Conservation (phyloP, 352 stramenopile genomes). For the Globisporangium polare region DNA sequence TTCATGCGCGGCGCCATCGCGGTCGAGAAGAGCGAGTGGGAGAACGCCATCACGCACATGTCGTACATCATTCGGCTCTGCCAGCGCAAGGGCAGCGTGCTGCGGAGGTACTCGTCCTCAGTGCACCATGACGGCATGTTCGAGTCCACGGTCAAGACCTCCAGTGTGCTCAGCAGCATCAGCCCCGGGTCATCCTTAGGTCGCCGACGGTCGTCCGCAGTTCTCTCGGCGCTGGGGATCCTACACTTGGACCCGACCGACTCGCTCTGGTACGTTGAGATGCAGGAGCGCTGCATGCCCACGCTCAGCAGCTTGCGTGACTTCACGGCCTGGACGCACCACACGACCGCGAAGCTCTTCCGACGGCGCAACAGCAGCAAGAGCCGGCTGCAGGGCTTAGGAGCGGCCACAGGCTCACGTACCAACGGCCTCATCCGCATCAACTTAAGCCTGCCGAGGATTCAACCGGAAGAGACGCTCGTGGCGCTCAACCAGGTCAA, state of each 20-base stretch:
- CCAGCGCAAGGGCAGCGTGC: slow-evolving; percentile 53
- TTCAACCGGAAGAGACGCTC: slow-evolving; percentile 56
- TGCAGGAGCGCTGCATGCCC: slow-evolving; percentile 37
- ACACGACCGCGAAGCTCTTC: neutral
- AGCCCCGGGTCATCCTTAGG: neutral
- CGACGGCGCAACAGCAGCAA: neutral
- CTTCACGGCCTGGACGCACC: slow-evolving; percentile 25
- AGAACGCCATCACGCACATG: slow-evolving; percentile 56
- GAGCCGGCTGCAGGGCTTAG: neutral
- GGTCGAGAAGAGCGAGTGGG: slow-evolving; percentile 71
- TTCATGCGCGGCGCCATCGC: slow-evolving; percentile 69
- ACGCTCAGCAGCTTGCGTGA: slow-evolving; percentile 37
- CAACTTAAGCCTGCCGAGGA: slow-evolving; percentile 15
- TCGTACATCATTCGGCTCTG: slow-evolving; percentile 58
- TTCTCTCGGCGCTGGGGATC: neutral
- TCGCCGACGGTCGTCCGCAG: neutral
- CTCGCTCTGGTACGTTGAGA: slow-evolving; percentile 17
- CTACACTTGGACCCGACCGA: slow-evolving; percentile 10
- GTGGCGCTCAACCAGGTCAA: slow-evolving; percentile 50
- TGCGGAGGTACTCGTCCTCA: slow-evolving; percentile 49
- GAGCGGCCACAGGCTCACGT: neutral
- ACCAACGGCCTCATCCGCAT: slow-evolving; percentile 8
- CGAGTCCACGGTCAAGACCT: slow-evolving; percentile 23
- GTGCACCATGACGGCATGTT: slow-evolving; percentile 27
- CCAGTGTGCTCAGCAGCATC: slow-evolving; percentile 23